A percentile compares a stretch with the other conserved stretches of the same genome.
These are phyloP conservation scores for Cyclotella atomus DNA, from an alignment of 108 stramenopile genomes.

Conservation along the genomic window DNA sequence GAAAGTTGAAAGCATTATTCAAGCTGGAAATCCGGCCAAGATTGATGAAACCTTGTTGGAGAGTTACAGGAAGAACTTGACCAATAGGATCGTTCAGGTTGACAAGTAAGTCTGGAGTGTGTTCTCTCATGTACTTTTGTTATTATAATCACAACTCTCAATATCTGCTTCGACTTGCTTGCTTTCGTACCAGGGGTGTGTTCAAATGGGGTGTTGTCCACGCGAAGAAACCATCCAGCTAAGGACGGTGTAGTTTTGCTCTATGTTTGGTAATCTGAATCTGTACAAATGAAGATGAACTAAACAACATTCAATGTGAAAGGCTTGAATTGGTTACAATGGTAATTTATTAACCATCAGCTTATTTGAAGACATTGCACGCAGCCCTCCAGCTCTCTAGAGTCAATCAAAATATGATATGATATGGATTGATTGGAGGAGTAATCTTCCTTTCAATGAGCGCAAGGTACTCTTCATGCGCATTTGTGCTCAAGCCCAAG, in stretches of 20 bases:
- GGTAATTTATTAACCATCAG: too few relatives aligned
- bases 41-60: constrained; percentile 42
- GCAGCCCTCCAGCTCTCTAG: neutral
- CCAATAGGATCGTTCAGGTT: constrained; percentile 50
- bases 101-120: constrained; percentile 28
- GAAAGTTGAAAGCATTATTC: constrained; percentile 53
- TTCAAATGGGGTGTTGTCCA: constrained; percentile 71
- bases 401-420: neutral
- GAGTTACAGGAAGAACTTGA: constrained; percentile 43
- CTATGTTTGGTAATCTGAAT: too few relatives aligned
- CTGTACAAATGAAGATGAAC: too few relatives aligned
- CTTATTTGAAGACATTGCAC: too few relatives aligned
- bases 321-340: too few relatives aligned
- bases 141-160: neutral
- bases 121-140: neutral
- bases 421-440: neutral
- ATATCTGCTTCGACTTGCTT: neutral
- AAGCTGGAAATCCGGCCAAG: constrained; percentile 34
- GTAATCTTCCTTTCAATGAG: neutral
- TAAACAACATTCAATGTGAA: too few relatives aligned
- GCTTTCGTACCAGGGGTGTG: constrained; percentile 37
- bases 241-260: too few relatives aligned
- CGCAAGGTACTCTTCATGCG: constrained; percentile 10
- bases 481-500: constrained; percentile 11
- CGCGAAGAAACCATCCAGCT: constrained; percentile 37